Evolutionary conservation across 192 early-diverging fungal genomes (phyloP).

Genomic region (Chytriomyces confervae): DNA sequence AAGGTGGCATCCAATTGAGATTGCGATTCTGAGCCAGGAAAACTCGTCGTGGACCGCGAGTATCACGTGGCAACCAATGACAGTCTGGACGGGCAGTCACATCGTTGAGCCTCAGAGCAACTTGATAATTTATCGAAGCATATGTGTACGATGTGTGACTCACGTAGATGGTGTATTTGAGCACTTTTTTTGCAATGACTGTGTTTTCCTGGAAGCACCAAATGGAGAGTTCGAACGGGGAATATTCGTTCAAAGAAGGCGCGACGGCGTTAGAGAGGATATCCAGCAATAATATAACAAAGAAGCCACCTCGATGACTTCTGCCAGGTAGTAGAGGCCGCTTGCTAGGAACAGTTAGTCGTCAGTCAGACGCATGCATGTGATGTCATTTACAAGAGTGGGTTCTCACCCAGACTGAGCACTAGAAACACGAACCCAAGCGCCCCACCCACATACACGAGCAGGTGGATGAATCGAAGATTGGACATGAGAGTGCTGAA

Average conservation of each 20-base stretch:
- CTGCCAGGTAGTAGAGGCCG: constrained; percentile 83
- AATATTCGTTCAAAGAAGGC: too few species aligned
- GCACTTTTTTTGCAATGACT: constrained; percentile 75
- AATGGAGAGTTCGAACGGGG: neutral
- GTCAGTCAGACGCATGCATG: neutral
- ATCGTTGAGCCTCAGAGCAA: neutral
- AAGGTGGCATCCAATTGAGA: constrained; percentile 77
- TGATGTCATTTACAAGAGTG: neutral
- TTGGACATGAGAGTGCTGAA: neutral
- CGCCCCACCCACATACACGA: constrained; percentile 48
- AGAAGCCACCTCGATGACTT: constrained; percentile 56
- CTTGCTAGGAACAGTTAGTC: constrained; percentile 59
- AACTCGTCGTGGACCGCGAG: constrained; percentile 81
- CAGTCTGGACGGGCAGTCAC: constrained; percentile 47
- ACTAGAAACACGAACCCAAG: constrained; percentile 54
- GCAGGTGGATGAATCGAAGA: constrained; percentile 37
- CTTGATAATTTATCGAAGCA: neutral
- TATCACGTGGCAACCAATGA: constrained; percentile 71
- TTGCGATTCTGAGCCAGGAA: constrained; percentile 68
- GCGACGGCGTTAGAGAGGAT: neutral
- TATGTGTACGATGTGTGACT: neutral
- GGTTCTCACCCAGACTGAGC: constrained; percentile 44
- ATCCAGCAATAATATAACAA: neutral
- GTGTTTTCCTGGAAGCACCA: constrained; percentile 74
- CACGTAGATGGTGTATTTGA: constrained; percentile 62